Evolutionary conservation across 768 basidiomycete genomes (phyloP).

Genomic region (Hericium alpestre): DNA sequence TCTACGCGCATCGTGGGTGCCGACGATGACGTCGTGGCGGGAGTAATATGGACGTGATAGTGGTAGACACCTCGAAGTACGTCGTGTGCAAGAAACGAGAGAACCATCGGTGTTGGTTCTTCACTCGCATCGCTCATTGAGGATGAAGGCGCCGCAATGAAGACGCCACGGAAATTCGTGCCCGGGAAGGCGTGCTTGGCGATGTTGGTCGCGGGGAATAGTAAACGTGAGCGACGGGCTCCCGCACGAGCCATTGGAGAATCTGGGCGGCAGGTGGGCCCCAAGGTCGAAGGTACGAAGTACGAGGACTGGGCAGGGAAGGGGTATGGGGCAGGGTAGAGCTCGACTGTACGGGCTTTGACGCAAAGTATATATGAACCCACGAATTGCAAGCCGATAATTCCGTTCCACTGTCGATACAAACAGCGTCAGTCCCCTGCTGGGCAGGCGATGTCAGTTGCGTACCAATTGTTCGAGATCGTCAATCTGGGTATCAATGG

Average conservation of each 20-base stretch:
- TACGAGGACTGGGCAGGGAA: background rate
- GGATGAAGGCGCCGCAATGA: conserved; percentile 24
- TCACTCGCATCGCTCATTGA: conserved; percentile 25
- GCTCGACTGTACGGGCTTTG: conserved; percentile 40
- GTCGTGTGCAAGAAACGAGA: conserved; percentile 35
- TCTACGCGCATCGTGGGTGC: conserved; percentile 28
- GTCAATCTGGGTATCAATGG: conserved; percentile 15
- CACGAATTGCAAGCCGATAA: conserved; percentile 34
- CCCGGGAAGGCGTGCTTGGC: conserved; percentile 6
- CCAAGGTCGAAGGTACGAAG: background rate
- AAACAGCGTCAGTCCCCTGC: no score
- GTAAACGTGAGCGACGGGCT: conserved; percentile 30
- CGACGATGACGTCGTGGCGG: background rate
- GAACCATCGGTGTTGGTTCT: background rate
- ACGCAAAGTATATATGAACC: conserved; percentile 43
- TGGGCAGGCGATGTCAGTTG: background rate
- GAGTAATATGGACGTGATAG: conserved; percentile 19
- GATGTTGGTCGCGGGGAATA: conserved; percentile 1
- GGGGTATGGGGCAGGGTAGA: conserved; percentile 23
- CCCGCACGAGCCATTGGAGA: conserved; percentile 1
- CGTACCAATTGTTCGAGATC: conserved; percentile 26
- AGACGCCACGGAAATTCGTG: conserved; percentile 21
- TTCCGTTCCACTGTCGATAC: conserved; percentile 27
- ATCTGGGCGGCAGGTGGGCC: background rate
- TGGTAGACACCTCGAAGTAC: conserved; percentile 40